Evolutionary conservation across 768 basidiomycete species (phyloP).

Genomic region (Boletales sp.): DNA sequence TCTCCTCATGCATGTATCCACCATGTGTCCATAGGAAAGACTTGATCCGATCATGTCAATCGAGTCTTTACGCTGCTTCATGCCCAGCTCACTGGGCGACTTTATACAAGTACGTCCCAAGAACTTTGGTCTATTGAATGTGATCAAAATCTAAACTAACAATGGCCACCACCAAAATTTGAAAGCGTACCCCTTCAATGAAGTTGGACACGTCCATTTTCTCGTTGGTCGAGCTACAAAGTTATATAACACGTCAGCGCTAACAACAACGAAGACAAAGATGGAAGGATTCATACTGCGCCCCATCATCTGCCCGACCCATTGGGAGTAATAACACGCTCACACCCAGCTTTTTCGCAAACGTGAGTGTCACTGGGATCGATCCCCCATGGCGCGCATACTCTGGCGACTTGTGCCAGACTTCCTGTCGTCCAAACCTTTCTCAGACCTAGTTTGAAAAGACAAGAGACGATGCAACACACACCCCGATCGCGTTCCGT

Average conservation of each 20-base stretch:
- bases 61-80: slow-evolving; percentile 5
- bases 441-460: neutral
- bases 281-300: slow-evolving; percentile 56
- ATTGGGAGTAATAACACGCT: slow-evolving; percentile 92
- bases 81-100: slow-evolving; percentile 18
- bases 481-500: slow-evolving; percentile 74
- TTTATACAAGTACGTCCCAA: slow-evolving; percentile 31
- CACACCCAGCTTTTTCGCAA: slow-evolving; percentile 81
- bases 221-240: slow-evolving; percentile 81
- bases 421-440: neutral
- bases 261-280: neutral
- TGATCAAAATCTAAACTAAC: neutral
- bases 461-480: too few species aligned
- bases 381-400: slow-evolving; percentile 88
- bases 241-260: neutral
- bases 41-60: too few species aligned
- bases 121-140: slow-evolving; percentile 26
- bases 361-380: slow-evolving; percentile 90
- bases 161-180: neutral
- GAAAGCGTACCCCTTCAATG: slow-evolving; percentile 63
- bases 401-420: slow-evolving; percentile 77
- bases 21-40: too few species aligned
- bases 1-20: too few species aligned
- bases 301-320: slow-evolving; percentile 93
- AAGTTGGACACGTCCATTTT: slow-evolving; percentile 91